Conservation (phyloP, 2,329 filamentous ascomycete species). For the Aspergillus transmontanensis region DNA sequence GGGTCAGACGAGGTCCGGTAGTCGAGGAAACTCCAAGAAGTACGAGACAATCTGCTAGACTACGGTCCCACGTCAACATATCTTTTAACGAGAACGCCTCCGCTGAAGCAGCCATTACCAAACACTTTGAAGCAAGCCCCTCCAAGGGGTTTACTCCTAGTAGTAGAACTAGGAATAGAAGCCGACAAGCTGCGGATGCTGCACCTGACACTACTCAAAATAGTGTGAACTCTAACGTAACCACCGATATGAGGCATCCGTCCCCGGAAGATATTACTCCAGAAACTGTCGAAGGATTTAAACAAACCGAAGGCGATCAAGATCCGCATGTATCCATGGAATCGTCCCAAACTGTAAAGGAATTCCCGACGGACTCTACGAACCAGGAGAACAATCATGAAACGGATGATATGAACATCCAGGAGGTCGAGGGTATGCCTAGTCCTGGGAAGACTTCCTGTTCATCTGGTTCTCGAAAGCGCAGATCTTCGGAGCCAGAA, state of each 20-base stretch:
- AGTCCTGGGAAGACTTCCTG: constrained; percentile 20
- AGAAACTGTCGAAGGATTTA: constrained; percentile 12
- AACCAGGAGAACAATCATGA: constrained; percentile 11
- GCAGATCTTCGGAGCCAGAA: constrained; percentile 28
- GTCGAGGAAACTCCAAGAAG: constrained; percentile 36
- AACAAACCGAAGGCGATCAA: constrained; percentile 3
- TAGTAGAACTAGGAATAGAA: constrained; percentile 20
- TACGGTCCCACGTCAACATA: constrained; percentile 28
- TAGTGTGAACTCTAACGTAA: not conserved
- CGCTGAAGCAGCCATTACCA: constrained; percentile 11
- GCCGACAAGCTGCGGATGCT: constrained; percentile 14
- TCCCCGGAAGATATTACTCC: constrained; percentile 19
- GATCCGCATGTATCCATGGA: constrained; percentile 1
- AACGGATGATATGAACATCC: not conserved
- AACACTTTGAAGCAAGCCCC: constrained; percentile 21
- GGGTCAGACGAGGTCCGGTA: constrained; percentile 31
- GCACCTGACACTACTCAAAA: constrained; percentile 10
- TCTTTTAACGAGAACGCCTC: constrained; percentile 21
- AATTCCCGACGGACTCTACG: constrained; percentile 14
- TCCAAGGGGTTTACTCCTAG: constrained; percentile 14
- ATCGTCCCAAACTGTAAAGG: constrained; percentile 2
- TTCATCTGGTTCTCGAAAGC: constrained; percentile 26
- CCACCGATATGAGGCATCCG: constrained; percentile 14
- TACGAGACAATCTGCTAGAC: constrained; percentile 38
- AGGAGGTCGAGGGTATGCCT: constrained; percentile 6